Base-by-base conservation (phyloP, 75 land plant species). In the Selaginella tamariscina region DNA sequence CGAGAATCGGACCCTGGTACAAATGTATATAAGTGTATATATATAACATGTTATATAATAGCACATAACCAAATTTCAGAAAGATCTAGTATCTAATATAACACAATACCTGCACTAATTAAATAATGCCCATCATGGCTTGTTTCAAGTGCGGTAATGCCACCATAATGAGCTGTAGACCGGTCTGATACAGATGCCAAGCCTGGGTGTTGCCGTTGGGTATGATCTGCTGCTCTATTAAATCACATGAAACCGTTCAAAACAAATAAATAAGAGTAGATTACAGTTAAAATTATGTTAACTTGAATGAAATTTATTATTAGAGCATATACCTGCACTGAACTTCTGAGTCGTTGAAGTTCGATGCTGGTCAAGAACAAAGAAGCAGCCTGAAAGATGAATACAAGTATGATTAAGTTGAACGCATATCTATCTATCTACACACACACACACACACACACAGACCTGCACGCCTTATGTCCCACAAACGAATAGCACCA, bases 401-500 rank as follows among this genome's bases (percentile, higher is more conserved):
- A n/a, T n/a, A n/a, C n/a, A n/a, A n/a, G n/a, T n/a, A n/a, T n/a
- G n/a, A n/a, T n/a, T n/a, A n/a, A n/a, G n/a, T n/a, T n/a, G n/a
- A n/a, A n/a, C n/a, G n/a, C n/a, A n/a, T n/a, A n/a, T n/a, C n/a
- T n/a, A n/a, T n/a, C n/a, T n/a, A n/a, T n/a, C n/a, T n/a, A n/a
- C n/a, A n/a, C n/a, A n/a, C n/a, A n/a, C n/a, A n/a, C n/a, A n/a
- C n/a, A n/a, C n/a, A n/a, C n/a, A n/a, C n/a, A n/a, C n/a, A n/a
- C n/a, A n/a, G n/a, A 32, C 98, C 98, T 55, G 96, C 96, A 24
- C 88, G 78, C 64, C 98, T 74, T 1, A 93, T 93, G 60, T 93
- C 98, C 98, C 98, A 93, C 69, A 93, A 89, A 1, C 98, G 95
- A 68, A 93, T 93, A 20, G 98, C 90, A 68, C 98, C 98, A 80